Evolutionary conservation across 257 asterid species (phyloP), one percentile per base, ranked within the genome.

Genomic region (Salvia miltiorrhiza): DNA sequence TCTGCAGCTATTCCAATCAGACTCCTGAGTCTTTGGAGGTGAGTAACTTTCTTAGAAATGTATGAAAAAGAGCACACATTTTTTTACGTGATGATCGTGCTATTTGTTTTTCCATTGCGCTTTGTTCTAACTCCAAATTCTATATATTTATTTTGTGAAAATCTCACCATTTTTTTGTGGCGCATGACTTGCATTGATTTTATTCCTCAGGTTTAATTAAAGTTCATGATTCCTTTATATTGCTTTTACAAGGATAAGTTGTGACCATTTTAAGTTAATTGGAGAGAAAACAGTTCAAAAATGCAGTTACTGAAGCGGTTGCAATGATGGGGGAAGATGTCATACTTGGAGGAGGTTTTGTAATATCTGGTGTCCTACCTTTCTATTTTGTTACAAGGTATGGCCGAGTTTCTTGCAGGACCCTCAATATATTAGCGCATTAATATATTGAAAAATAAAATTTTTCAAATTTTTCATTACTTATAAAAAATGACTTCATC

Each of bases 311-410:
- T 61, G 97, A 93, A 72, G 86, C 90, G 39, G 95, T 96, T 79
- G 96, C 96, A 71, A 89, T 90, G 88, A 88, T 90, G 96, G 99
- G 99, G 63, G 99, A 93, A 87, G 88, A 93, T 83, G 85, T 93
- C 77, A 90, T 87, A 80, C 93, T 93, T 67, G 89, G 99, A 79
- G 87, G 96, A 66, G 96, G 88, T 54, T 84, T 86, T 67, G 59
- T 81, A 26, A 55, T 91, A 81, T 72, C 85, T 64, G 96, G 97
- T 73, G 95, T 89, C 58, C 43, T 90, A 72, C 87, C n/a, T n/a
- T 69, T 49, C 63, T 57, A 71, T 21, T 65, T 37, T 58, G 37
- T 9, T 71, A 16, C 11, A 20, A 32, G n/a, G 47, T 35, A 32
- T 12, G 9, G 14, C 30, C 8, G 12, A 53, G 33, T 37, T 35